These are phyloP conservation scores for Hypoxylon sp. DNA, from an alignment of 2,329 filamentous ascomycete species.

Conservation along the genomic window DNA sequence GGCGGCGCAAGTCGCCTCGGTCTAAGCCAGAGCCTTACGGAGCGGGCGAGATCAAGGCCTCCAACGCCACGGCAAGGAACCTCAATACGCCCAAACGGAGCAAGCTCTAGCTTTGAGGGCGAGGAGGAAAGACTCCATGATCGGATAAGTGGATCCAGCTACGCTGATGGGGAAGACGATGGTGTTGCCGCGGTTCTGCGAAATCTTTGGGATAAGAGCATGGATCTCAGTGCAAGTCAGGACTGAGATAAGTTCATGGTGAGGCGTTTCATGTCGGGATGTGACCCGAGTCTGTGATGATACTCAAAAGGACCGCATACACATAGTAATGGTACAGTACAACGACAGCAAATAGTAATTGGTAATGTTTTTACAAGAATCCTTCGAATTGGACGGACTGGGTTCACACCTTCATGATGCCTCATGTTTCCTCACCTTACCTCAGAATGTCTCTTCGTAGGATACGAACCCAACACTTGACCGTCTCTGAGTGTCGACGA, in stretches of 20 bases:
- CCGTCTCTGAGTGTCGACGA: not conserved
- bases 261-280: constrained; percentile 27
- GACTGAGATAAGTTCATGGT: constrained; percentile 50
- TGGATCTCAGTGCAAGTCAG: constrained; percentile 68
- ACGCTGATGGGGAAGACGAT: constrained; percentile 63
- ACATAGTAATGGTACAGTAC: constrained; percentile 22
- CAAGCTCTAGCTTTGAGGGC: constrained; percentile 60
- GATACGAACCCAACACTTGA: not conserved
- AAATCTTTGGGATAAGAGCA: constrained; percentile 72
- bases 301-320: constrained; percentile 10
- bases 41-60: constrained; percentile 49
- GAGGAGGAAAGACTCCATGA: constrained; percentile 60
- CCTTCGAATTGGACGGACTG: not conserved
- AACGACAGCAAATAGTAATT: constrained; percentile 33
- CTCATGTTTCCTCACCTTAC: not conserved
- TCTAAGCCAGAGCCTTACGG: constrained; percentile 57
- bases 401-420: not conserved
- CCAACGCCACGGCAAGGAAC: constrained; percentile 53
- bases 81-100: constrained; percentile 56
- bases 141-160: constrained; percentile 62
- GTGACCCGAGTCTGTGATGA: constrained; percentile 14
- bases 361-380: constrained; percentile 22
- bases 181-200: constrained; percentile 65
- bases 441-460: not conserved
- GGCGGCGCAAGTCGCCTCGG: constrained; percentile 50